These are phyloP conservation scores for Sclerotinia subarctica DNA, from an alignment of 2,329 filamentous ascomycete species.

Conservation along the genomic window DNA sequence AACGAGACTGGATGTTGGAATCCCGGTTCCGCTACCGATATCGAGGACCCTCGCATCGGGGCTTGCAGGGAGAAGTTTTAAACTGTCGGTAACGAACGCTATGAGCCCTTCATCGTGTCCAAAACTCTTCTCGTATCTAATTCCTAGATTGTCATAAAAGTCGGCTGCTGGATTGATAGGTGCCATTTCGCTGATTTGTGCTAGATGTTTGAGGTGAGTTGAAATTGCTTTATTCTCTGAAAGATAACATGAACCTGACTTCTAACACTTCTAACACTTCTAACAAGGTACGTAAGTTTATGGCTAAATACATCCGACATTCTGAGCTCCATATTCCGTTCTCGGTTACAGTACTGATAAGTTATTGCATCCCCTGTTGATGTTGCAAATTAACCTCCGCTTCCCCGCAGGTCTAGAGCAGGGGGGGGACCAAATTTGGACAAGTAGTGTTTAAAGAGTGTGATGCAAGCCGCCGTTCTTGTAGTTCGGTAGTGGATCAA, in stretches of 20 bases:
- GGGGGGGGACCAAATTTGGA: not conserved
- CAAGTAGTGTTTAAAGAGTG: not conserved
- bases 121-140: not conserved
- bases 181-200: not conserved
- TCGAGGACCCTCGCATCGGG: conserved; percentile 30
- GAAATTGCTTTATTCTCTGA: not conserved
- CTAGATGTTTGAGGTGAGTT: not conserved
- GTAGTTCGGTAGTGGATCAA: not conserved
- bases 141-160: conserved; percentile 12
- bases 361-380: not conserved
- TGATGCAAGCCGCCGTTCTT: not conserved
- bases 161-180: conserved; percentile 7
- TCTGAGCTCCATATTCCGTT: not conserved
- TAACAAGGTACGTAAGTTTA: not conserved
- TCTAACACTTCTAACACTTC: too few species aligned
- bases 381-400: not conserved
- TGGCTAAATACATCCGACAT: not conserved
- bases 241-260: not conserved
- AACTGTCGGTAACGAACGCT: conserved; percentile 4
- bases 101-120: conserved; percentile 9
- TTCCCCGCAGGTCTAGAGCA: not conserved
- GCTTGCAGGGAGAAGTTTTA: not conserved
- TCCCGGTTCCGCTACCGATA: conserved; percentile 39
- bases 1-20: conserved; percentile 34
- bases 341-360: not conserved